Evolutionary conservation across 257 asterid genomes (phyloP).

Genomic region (Schizonepeta tenuifolia): DNA sequence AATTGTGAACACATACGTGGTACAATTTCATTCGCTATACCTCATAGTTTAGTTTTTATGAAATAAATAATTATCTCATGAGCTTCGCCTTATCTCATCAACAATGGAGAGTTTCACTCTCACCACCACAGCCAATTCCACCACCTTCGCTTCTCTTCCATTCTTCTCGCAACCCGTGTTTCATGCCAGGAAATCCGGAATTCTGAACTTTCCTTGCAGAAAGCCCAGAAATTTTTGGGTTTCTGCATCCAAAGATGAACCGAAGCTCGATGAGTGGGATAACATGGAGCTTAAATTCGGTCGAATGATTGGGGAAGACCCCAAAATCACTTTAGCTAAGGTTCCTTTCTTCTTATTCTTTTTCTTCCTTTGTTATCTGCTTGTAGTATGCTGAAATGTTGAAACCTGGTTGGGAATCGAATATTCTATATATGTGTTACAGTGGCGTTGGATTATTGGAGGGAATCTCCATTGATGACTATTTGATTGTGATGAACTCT

Average conservation of each 20-base stretch:
- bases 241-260: conserved; percentile 70
- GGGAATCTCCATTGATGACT: background rate
- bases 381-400: background rate
- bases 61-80: conserved; percentile 31
- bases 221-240: conserved; percentile 55
- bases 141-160: conserved; percentile 42
- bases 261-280: conserved; percentile 79
- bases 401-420: background rate
- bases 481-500: background rate
- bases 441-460: background rate
- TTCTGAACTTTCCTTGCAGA: conserved; percentile 41
- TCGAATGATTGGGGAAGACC: conserved; percentile 94
- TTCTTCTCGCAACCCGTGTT: conserved; percentile 44
- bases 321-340: conserved; percentile 89
- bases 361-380: background rate
- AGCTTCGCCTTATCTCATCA: conserved; percentile 36
- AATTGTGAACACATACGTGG: too few species aligned
- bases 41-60: conserved; percentile 3
- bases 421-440: background rate
- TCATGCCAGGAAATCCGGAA: conserved; percentile 38
- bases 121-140: conserved; percentile 41
- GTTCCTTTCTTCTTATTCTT: conserved; percentile 38
- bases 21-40: too few species aligned
- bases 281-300: conserved; percentile 95
- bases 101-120: conserved; percentile 67